Percentiles rank a stretch among this genome's conserved stretches.
Conservation (phyloP, 805 yeast genomes). For the Wickerhamomyces ciferrii region DNA sequence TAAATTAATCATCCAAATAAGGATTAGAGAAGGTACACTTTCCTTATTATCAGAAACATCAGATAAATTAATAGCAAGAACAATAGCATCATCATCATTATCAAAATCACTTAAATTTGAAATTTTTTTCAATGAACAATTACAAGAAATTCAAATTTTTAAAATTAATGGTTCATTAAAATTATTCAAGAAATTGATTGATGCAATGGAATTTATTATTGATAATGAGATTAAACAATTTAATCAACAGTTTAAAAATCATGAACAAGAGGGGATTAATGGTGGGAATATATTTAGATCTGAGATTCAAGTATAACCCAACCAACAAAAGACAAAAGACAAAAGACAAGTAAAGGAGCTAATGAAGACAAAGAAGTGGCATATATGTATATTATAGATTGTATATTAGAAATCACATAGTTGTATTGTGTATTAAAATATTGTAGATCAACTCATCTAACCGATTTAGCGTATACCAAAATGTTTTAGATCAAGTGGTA, state of each 20-base stretch:
- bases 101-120: slow-evolving; percentile 43
- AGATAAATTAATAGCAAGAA: slow-evolving; percentile 35
- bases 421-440: too few species aligned
- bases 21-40: slow-evolving; percentile 45
- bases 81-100: slow-evolving; percentile 40
- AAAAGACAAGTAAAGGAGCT: too few species aligned
- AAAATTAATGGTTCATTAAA: slow-evolving; percentile 41
- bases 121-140: slow-evolving; percentile 35
- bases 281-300: neutral
- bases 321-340: too few species aligned
- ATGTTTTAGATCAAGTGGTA: too few species aligned
- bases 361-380: too few species aligned
- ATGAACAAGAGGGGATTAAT: neutral
- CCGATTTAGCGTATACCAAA: too few species aligned
- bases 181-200: slow-evolving; percentile 37
- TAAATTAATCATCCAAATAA: slow-evolving; percentile 37
- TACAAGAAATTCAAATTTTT: slow-evolving; percentile 32
- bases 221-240: slow-evolving; percentile 32
- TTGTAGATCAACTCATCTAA: too few species aligned
- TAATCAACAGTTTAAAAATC: neutral
- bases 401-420: neutral
- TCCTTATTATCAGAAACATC: slow-evolving; percentile 38
- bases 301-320: neutral
- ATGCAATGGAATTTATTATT: slow-evolving; percentile 39
- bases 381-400: neutral